Conservation (phyloP, 2,329 filamentous ascomycete genomes). For the Aspergillus quadrilineatus region DNA sequence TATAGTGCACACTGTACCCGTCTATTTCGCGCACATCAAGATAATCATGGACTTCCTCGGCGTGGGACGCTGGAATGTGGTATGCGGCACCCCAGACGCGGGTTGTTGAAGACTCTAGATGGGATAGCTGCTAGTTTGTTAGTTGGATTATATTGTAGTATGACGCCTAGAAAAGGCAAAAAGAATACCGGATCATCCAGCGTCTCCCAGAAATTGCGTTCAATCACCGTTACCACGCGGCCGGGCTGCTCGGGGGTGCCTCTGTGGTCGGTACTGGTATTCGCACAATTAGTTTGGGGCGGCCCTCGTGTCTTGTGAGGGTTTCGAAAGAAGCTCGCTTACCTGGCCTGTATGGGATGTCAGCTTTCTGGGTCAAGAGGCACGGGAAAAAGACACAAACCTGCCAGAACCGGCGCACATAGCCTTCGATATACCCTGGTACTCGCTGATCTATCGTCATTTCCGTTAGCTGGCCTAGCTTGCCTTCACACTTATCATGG, state of each 20-base stretch:
- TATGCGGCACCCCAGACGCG: slow-evolving; percentile 91
- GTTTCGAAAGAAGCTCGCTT: slow-evolving; percentile 1
- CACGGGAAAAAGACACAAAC: slow-evolving; percentile 53
- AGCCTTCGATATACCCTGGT: slow-evolving; percentile 87
- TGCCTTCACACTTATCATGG: not conserved
- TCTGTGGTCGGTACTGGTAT: slow-evolving; percentile 80
- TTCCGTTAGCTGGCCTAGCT: not conserved
- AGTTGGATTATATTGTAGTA: not conserved
- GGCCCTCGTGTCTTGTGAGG: not conserved
- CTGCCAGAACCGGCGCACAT: slow-evolving; percentile 97
- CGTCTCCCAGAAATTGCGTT: slow-evolving; percentile 76
- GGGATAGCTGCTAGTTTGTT: slow-evolving; percentile 28
- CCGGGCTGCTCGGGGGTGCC: slow-evolving; percentile 86
- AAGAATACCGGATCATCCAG: slow-evolving; percentile 61
- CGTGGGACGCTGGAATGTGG: slow-evolving; percentile 70
- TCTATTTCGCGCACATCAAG: slow-evolving; percentile 97
- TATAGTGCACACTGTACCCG: slow-evolving; percentile 91
- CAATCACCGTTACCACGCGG: slow-evolving; percentile 89
- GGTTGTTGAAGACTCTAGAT: slow-evolving; percentile 38
- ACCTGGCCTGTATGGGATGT: slow-evolving; percentile 32
- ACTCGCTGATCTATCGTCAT: slow-evolving; percentile 70
- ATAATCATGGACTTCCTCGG: slow-evolving; percentile 80
- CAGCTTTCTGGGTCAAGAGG: not conserved
- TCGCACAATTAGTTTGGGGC: slow-evolving; percentile 11
- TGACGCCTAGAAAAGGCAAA: not conserved